phyloP scores from a whole-genome alignment of 306 rosid species.

The Neltuma alba region DNA sequence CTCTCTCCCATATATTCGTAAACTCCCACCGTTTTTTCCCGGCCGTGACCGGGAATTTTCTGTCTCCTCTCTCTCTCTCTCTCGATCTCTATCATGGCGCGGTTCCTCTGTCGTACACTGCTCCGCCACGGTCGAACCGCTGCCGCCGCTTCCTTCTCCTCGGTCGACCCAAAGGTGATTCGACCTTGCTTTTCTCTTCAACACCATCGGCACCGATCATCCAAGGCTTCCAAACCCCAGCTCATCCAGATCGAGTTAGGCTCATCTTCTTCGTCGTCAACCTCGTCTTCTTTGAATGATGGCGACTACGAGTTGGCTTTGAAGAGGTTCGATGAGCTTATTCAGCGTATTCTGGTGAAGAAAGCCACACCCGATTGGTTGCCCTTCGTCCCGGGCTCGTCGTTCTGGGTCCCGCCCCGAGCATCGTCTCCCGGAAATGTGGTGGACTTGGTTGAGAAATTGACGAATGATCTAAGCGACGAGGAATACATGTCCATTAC shows the following conservation, averaged over 20 bases:
- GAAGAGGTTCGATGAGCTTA: slow-evolving; percentile 56
- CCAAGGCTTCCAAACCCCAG: slow-evolving; percentile 39
- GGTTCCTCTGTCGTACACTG: slow-evolving; percentile 39
- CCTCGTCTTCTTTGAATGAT: slow-evolving; percentile 17
- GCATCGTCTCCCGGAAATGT: slow-evolving; percentile 28
- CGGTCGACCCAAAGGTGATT: neutral
- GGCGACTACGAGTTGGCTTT: slow-evolving; percentile 51
- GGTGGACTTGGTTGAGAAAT: slow-evolving; percentile 41
- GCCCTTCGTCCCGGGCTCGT: slow-evolving; percentile 74
- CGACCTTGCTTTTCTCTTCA: neutral
- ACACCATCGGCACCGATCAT: slow-evolving; percentile 35
- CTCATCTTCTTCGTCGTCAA: slow-evolving; percentile 36
- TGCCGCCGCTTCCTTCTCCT: slow-evolving; percentile 2
- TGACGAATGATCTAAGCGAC: slow-evolving; percentile 41
- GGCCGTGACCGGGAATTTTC: neutral
- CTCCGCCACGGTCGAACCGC: slow-evolving; percentile 18
- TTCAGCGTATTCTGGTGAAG: slow-evolving; percentile 53
- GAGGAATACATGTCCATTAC: slow-evolving; percentile 56
- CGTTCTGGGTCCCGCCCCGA: slow-evolving; percentile 85
- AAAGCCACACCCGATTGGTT: slow-evolving; percentile 75
- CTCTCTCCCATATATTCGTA: neutral
- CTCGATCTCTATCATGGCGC: slow-evolving; percentile 44
- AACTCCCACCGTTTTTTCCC: neutral
- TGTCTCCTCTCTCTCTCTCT: neutral
- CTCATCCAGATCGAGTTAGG: slow-evolving; percentile 52